phyloP scores from a whole-genome alignment of 2,329 filamentous ascomycete species.

The Claviceps sp. region DNA sequence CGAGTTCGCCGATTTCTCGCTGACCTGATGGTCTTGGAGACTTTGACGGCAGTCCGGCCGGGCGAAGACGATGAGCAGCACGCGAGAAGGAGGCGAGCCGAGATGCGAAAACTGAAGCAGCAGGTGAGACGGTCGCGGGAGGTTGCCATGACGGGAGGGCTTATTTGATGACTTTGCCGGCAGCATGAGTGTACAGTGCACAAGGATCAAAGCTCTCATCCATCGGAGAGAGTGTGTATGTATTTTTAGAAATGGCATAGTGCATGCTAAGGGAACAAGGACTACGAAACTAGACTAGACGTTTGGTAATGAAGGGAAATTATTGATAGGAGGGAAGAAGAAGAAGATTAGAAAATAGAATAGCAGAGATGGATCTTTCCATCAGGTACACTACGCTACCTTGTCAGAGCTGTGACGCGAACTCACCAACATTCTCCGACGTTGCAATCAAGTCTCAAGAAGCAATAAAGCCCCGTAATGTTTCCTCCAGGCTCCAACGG shows the following conservation, averaged over 20 bases:
- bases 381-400: too few relatives aligned
- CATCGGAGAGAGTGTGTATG: not conserved
- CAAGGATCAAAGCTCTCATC: not conserved
- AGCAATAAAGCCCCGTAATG: too few relatives aligned
- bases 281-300: not conserved
- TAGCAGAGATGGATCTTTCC: not conserved
- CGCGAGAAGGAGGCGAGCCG: conserved; percentile 16
- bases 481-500: too few relatives aligned
- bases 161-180: conserved; percentile 3
- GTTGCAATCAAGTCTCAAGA: too few relatives aligned
- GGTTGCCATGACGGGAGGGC: conserved; percentile 7
- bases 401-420: too few relatives aligned
- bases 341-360: not conserved
- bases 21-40: conserved; percentile 38
- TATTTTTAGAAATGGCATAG: not conserved
- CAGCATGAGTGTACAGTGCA: not conserved
- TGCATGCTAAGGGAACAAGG: conserved; percentile 3
- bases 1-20: conserved; percentile 41
- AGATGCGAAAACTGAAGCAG: conserved; percentile 23
- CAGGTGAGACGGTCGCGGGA: conserved; percentile 22
- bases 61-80: conserved; percentile 14
- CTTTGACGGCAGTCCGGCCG: conserved; percentile 21
- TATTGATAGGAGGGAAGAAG: not conserved
- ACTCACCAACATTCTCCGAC: too few relatives aligned
- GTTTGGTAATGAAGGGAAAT: not conserved